phyloP scores from a whole-genome alignment of 352 stramenopile species.

The Phytophthora sp. region DNA sequence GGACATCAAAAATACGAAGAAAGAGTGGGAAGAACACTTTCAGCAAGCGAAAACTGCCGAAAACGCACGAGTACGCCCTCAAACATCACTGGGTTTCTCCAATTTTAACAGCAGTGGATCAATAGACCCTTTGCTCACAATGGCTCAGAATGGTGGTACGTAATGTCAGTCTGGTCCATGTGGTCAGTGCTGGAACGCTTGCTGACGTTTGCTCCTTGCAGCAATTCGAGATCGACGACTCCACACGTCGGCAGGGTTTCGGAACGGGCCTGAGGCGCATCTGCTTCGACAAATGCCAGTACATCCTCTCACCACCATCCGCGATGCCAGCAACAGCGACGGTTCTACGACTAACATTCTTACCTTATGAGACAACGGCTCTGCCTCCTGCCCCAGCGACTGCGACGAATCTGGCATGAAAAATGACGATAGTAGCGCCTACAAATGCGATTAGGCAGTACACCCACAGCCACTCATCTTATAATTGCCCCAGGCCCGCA shows the following conservation, averaged over 20 bases:
- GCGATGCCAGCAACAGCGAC: slow-evolving; percentile 19
- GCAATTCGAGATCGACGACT: slow-evolving; percentile 38
- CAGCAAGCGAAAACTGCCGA: slow-evolving; percentile 57
- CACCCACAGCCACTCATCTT: not conserved
- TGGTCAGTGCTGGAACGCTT: not conserved
- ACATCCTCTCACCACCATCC: slow-evolving; percentile 35
- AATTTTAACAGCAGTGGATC: slow-evolving; percentile 14
- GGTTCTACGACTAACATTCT: slow-evolving; percentile 55
- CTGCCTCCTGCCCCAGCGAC: not conserved
- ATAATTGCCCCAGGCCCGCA: slow-evolving; percentile 16
- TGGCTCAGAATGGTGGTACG: slow-evolving; percentile 29
- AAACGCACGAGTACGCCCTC: slow-evolving; percentile 44
- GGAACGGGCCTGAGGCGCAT: slow-evolving; percentile 50
- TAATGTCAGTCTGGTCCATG: not conserved
- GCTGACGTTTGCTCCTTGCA: slow-evolving; percentile 6
- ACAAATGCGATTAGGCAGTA: slow-evolving; percentile 12
- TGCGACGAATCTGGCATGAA: not conserved
- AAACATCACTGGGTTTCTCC: slow-evolving; percentile 56
- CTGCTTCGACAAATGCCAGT: slow-evolving; percentile 43
- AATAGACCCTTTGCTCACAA: not conserved
- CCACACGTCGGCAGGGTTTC: slow-evolving; percentile 64
- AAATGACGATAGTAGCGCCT: not conserved
- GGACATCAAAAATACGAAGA: slow-evolving; percentile 85
- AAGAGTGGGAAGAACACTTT: slow-evolving; percentile 74
- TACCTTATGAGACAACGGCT: slow-evolving; percentile 53